These are phyloP conservation scores for Lichenothelia convexa DNA, from an alignment of 495 filamentous ascomycete genomes.

Conservation along the genomic window DNA sequence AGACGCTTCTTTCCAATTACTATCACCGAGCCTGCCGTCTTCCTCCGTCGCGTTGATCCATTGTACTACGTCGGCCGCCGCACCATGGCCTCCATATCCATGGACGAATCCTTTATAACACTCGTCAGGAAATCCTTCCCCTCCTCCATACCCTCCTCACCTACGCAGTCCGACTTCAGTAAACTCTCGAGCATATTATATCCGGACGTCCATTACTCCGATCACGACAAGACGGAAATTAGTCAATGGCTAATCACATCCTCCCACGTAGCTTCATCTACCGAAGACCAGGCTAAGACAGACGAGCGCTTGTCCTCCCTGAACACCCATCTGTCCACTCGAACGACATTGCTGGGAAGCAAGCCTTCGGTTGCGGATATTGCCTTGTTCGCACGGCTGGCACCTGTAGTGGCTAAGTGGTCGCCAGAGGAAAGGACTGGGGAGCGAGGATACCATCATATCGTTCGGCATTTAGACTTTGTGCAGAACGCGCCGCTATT, in stretches of 20 bases:
- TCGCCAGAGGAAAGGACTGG: conserved; percentile 75
- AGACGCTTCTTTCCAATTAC: background rate
- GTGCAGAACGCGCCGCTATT: conserved; percentile 79
- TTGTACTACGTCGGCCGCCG: conserved; percentile 5
- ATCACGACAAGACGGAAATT: conserved; percentile 65
- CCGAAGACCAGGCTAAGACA: conserved; percentile 38
- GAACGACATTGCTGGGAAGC: conserved; percentile 73
- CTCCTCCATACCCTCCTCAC: conserved; percentile 25
- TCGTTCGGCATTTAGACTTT: conserved; percentile 84
- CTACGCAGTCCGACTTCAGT: conserved; percentile 33
- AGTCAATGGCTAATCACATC: conserved; percentile 70
- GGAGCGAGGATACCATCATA: conserved; percentile 73
- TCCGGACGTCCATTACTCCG: conserved; percentile 46
- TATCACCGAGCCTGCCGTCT: background rate
- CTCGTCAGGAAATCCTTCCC: conserved; percentile 38
- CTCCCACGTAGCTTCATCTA: conserved; percentile 41
- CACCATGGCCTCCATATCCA: conserved; percentile 32
- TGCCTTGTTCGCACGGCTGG: conserved; percentile 64
- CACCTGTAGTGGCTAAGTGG: conserved; percentile 65
- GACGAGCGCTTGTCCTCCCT: conserved; percentile 43
- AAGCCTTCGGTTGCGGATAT: conserved; percentile 86
- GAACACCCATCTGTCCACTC: conserved; percentile 71
- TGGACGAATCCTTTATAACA: conserved; percentile 31
- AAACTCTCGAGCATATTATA: conserved; percentile 41
- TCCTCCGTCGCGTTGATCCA: background rate